These are phyloP conservation scores for Arthrobotrys megalospora DNA, from an alignment of 2,329 filamentous ascomycete genomes.

Conservation along the genomic window DNA sequence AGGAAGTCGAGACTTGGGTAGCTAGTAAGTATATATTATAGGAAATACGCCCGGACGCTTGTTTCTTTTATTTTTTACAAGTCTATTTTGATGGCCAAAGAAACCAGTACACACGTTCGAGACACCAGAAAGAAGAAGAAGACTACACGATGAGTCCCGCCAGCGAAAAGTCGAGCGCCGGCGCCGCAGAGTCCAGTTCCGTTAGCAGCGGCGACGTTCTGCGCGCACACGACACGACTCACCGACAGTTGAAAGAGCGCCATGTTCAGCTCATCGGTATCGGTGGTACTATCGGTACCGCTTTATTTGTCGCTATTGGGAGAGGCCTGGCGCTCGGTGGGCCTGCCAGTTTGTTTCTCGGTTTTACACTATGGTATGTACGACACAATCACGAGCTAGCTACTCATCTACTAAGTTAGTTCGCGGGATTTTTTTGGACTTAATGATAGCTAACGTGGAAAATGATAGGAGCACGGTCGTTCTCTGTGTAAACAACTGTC, in stretches of 20 bases:
- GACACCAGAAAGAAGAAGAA: no score
- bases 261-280: conserved; percentile 76
- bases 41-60: no score
- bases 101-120: background rate
- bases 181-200: conserved; percentile 16
- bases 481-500: conserved; percentile 72
- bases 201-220: conserved; percentile 27
- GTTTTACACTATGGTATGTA: conserved; percentile 74
- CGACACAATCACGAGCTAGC: no score
- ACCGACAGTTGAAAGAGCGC: conserved; percentile 72
- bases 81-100: no score
- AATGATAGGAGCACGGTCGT: conserved; percentile 72
- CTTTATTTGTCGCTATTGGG: conserved; percentile 75
- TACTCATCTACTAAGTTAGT: background rate
- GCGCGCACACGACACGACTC: conserved; percentile 61
- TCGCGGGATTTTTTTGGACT: no score
- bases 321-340: conserved; percentile 74
- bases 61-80: no score
- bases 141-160: conserved; percentile 9
- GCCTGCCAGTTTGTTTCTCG: conserved; percentile 68
- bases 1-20: no score
- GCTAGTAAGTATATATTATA: no score
- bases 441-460: background rate
- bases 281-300: conserved; percentile 77
- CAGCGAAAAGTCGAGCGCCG: conserved; percentile 19